These are phyloP conservation scores for Rhizophagus prolifer DNA, from an alignment of 192 early-diverging fungal species.

Conservation along the genomic window DNA sequence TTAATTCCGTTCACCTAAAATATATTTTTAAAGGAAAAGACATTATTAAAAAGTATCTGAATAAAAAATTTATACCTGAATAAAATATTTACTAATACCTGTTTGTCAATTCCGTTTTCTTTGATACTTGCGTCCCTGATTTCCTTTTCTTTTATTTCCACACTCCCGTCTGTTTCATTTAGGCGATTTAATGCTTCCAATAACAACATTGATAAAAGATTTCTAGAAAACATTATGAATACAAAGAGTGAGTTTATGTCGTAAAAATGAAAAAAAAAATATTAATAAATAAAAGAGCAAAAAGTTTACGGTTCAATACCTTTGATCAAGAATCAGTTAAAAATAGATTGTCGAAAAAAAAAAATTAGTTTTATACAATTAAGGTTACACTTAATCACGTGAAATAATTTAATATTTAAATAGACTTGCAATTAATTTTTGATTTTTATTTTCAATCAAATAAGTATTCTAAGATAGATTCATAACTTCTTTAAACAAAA, in stretches of 20 bases:
- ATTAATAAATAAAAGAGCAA: too few species aligned
- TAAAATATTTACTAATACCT: background rate
- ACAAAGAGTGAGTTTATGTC: background rate
- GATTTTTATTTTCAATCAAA: too few species aligned
- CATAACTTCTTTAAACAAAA: conserved; percentile 82
- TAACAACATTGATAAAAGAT: background rate
- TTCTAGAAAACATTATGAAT: background rate
- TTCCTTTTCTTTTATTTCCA: background rate
- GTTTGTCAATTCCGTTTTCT: background rate
- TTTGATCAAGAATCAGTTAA: too few species aligned
- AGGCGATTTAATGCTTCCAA: conserved; percentile 3
- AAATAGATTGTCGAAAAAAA: too few species aligned
- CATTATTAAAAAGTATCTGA: background rate
- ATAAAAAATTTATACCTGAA: background rate
- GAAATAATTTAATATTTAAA: too few species aligned
- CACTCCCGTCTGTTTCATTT: background rate
- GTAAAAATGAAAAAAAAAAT: background rate
- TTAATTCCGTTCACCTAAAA: background rate
- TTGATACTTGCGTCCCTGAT: background rate
- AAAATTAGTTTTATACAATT: too few species aligned
- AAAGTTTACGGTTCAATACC: too few species aligned
- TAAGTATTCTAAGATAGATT: too few species aligned
- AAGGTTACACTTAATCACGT: background rate
- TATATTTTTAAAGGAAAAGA: background rate
- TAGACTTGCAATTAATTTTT: too few species aligned